Evolutionary conservation across 1,284 basidiomycete species (phyloP), one percentile per base, ranked within the genome.

Genomic region (Lentinus polychrous): DNA sequence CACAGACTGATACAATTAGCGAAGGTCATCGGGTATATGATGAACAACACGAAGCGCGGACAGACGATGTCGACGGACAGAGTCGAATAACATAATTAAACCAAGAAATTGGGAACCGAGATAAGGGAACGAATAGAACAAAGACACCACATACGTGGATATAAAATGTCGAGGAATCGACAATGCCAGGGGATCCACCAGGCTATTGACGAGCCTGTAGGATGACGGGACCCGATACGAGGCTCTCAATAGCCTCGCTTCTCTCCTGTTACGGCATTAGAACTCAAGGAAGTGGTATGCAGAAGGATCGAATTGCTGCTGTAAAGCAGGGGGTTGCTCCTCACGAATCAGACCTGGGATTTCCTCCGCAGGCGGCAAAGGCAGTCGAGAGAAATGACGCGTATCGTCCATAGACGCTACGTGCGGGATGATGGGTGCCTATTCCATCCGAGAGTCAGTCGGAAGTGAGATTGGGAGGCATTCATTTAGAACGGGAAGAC

Each of bases 401-500:
- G 83, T 90, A 60, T 91, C 87, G 55, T 88, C 87, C 24, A 80
- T 65, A 5, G 85, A 84, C 12, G 83, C 78, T 2, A 86, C 85
- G 53, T 86, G 81, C 1, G 87, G 87, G 49, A 91, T 81, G 54
- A 91, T 88, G 27, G 87, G 87, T 45, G 87, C 87, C 88, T 91
- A 11, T 51, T 47, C 48, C 38, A 47, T 51, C 37, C 33, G 38
- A 48, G 34, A 49, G 50, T 46, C 24, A 48, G 33, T 44, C 17
- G 34, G 15, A 14, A 42, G 27, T 22, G 24, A 24, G 5, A 3
- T 27, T 27, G 10, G 27, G 27, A 15, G 17, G 39, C 18, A 40
- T 12, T 8, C 39, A 40, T 12, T 17, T 6, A 11, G 8, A 42
- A 17, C 8, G 15, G n/a, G n/a, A n/a, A n/a, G 14, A 53, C 71